These are phyloP conservation scores for Pseudopediastrum boryanum DNA, from an alignment of 139 green algal genomes.

Conservation along the genomic window DNA sequence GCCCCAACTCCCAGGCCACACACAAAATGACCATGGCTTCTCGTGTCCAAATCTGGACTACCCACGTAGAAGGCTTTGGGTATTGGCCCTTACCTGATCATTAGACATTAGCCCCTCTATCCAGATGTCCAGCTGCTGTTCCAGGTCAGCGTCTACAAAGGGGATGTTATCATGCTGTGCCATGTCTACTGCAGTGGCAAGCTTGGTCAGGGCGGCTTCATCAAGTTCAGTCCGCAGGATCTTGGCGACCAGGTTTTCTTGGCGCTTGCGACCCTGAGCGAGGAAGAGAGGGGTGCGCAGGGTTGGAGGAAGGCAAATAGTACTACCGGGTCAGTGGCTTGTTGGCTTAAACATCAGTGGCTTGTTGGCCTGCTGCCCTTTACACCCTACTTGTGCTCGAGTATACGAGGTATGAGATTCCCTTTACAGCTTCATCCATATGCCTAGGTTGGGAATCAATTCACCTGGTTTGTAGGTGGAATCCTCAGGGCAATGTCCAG, in stretches of 20 bases:
- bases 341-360: background rate
- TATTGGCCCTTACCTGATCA: constrained; percentile 23
- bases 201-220: constrained; percentile 29
- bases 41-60: background rate
- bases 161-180: constrained; percentile 18
- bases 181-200: constrained; percentile 29
- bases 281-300: background rate
- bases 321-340: background rate
- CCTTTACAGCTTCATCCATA: background rate
- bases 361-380: background rate
- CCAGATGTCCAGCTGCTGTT: constrained; percentile 35
- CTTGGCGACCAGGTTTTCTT: constrained; percentile 52
- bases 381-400: background rate
- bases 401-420: background rate
- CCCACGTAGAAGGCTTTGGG: background rate
- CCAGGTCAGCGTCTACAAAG: constrained; percentile 33
- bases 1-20: too few relatives aligned
- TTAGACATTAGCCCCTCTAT: constrained; percentile 32
- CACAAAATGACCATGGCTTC: too few relatives aligned
- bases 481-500: constrained; percentile 44
- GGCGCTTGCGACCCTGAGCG: constrained; percentile 50
- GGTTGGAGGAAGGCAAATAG: background rate
- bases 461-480: constrained; percentile 52
- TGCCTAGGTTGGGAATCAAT: background rate
- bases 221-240: constrained; percentile 40